Evolutionary conservation across 768 basidiomycete genomes (phyloP), one percentile per base, ranked within the genome.

Genomic region (Hypsizygus marmoreus): DNA sequence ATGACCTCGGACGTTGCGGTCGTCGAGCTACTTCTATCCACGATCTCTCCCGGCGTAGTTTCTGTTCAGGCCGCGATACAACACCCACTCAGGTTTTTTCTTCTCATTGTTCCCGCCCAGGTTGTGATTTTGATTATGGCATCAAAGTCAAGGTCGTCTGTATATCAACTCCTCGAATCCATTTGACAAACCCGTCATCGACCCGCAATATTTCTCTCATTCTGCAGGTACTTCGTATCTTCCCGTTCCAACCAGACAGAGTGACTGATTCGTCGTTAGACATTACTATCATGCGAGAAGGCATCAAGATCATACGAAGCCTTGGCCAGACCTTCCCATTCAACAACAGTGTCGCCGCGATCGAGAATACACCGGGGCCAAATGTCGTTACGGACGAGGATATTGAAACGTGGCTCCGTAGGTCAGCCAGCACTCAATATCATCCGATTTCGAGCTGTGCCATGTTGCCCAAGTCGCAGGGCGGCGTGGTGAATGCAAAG

Each of bases 51-150:
- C 0, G 64, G 65, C 0, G 44, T 58, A 20, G 64, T 85, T 33
- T 69, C 72, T 8, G 71, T 88, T 45, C 86, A 88, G 57, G 77
- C 79, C 10, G 85, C 81, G 1, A 60, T 85, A 7, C 85, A 86
- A 61, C 81, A 81, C 56, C 82, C 83, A 1, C 68, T 81, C 56
- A 82, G 77, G 66, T 73, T 35, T 2, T 50, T 51, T 26, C 25
- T 22, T 47, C 37, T 40, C 2, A 11, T 14, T 33, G 48, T 33
- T 49, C 10, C 42, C 19, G 45, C 12, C n/a, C 13, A 16, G 6
- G 19, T 44, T 30, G 25, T 53, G 57, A 37, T n/a, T 25, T 41
- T 45, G 16, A n/a, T 29, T 8, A 13, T 37, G 47, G 19, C 2
- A 39, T 24, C 47, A 73, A n/a, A n/a, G 75, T 30, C 74, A 80